Percentiles rank a stretch among this genome's conserved stretches.
phyloP scores from a whole-genome alignment of 2,329 filamentous ascomycete species.

The Fusarium nisikadoi region DNA sequence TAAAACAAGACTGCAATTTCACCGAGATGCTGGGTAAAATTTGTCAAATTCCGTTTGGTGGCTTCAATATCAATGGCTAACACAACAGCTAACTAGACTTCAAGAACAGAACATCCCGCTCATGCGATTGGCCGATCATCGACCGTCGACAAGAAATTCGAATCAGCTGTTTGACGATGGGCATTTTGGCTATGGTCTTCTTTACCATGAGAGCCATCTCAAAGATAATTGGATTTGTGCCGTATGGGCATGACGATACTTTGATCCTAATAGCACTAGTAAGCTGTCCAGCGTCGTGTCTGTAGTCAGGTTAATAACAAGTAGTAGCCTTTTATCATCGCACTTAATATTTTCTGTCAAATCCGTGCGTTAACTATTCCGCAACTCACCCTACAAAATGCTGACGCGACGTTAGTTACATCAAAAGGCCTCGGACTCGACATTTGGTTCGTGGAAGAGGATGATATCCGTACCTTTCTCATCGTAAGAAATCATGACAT shows the following conservation, averaged over 20 bases:
- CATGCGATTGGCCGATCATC: neutral
- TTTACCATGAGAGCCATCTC: neutral
- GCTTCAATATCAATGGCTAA: neutral
- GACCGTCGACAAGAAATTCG: neutral
- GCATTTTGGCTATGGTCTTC: neutral
- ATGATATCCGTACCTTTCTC: neutral
- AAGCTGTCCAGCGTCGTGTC: fast-evolving
- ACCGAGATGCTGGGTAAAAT: neutral
- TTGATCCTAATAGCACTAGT: neutral
- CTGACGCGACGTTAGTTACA: neutral
- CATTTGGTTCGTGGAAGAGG: neutral
- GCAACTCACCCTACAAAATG: fast-evolving
- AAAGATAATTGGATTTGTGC: neutral
- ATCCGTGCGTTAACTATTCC: neutral
- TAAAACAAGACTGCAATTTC: neutral
- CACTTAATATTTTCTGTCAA: neutral
- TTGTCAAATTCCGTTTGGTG: fast-evolving
- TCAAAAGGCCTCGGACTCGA: neutral
- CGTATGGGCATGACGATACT: slow-evolving; percentile 4
- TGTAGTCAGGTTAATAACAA: neutral
- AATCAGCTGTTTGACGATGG: neutral
- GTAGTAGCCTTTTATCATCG: neutral
- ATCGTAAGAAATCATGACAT: neutral
- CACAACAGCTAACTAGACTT: neutral
- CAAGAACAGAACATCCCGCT: neutral